A percentile compares a stretch with the other conserved stretches of the same genome.
Conservation (phyloP, 768 basidiomycete species). For the Suillus brevipes region DNA sequence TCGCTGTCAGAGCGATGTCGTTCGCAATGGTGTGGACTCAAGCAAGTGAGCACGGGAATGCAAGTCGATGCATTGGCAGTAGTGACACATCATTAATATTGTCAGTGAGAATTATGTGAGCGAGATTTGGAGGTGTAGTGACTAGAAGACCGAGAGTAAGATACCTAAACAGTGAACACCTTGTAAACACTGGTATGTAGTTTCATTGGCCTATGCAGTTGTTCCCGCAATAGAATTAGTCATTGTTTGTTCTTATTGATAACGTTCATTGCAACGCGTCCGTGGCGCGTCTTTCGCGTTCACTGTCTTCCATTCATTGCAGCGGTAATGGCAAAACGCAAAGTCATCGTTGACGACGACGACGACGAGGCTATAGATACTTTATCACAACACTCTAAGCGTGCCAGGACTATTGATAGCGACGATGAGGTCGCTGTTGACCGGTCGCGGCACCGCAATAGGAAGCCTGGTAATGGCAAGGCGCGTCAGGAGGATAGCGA, state of each 20-base stretch:
- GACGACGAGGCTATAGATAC: slow-evolving; percentile 38
- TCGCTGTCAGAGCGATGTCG: too few relatives aligned
- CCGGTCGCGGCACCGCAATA: slow-evolving; percentile 23
- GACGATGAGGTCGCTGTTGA: slow-evolving; percentile 32
- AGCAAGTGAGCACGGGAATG: too few relatives aligned
- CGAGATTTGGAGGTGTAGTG: too few relatives aligned
- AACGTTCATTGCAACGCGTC: slow-evolving; percentile 28
- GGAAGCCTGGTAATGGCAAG: slow-evolving; percentile 33
- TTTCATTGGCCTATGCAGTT: too few relatives aligned
- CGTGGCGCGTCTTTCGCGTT: slow-evolving; percentile 13
- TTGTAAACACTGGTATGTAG: too few relatives aligned
- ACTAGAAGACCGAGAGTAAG: too few relatives aligned
- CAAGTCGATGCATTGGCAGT: too few relatives aligned
- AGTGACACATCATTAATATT: too few relatives aligned
- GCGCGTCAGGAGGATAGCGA: slow-evolving; percentile 31
- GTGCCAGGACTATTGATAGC: slow-evolving; percentile 42
- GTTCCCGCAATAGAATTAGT: too few relatives aligned
- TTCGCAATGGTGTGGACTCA: too few relatives aligned
- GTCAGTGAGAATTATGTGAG: too few relatives aligned
- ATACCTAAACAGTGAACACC: too few relatives aligned
- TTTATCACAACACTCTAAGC: slow-evolving; percentile 42
- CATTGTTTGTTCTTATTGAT: slow-evolving; percentile 26
- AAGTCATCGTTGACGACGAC: slow-evolving; percentile 43
- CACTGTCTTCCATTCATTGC: slow-evolving; percentile 8
- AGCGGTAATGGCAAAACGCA: slow-evolving; percentile 55